Base-by-base conservation (phyloP, 2,329 filamentous ascomycete species). In the Aplosporella prunicola region DNA sequence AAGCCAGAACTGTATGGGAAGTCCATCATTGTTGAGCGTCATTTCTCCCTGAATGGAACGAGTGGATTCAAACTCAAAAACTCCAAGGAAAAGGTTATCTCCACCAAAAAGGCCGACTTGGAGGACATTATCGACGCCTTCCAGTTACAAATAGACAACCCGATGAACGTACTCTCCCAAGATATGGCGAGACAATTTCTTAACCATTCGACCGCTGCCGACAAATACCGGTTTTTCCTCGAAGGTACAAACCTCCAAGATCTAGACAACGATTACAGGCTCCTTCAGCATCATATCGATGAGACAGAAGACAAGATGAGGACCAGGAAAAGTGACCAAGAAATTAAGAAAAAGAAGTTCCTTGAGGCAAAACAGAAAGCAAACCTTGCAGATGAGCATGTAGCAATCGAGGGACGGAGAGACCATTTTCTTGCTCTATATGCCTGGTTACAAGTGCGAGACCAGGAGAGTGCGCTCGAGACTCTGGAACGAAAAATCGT, bases 151-250 rank as follows among this genome's bases (percentile, higher is more conserved):
- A 86, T 98, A 40, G 89, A 96, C 54, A 98, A 98, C 49, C 91
- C 91, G 1, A 80, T 98, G 66, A 96, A 93, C 42, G 83, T 96
- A 5, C 70, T 98, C 13, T 94, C 88, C 1, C 91, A 98, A 58
- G 91, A 98, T 55, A 87, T 88, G 60, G 91, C 91, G 9, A 78
- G 91, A 9, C 83, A 93, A 41, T 98, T 98, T 51, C 71, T 98
- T 28, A 93, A 89, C 52, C 76, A 80, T 23, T 89, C 91, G 9
- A 82, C 78, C 2, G 76, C 87, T 0, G 66, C 74, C 3, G 79
- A 89, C 43, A 98, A 98, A 57, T 98, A 96, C 68, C 91, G 85
- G 48, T 95, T 95, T 52, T 98, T 98, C 54, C 74, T 94, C 43
- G 86, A 88, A 50, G 91, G 91, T 17, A 93, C 94, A 0, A 88